Conservation (phyloP, 140 eudicot species). For the Senecio squalidus region DNA sequence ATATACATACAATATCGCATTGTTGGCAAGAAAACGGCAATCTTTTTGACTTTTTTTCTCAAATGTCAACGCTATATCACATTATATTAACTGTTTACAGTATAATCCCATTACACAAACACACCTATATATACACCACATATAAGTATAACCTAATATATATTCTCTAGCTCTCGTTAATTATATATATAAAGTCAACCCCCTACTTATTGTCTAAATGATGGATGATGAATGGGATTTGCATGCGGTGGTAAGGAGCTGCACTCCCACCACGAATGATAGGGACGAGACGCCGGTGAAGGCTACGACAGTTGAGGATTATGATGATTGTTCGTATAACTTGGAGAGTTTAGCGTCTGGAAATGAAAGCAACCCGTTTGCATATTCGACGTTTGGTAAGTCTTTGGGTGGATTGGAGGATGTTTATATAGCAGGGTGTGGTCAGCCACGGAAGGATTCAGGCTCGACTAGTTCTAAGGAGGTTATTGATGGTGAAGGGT, state of each 20-base stretch:
- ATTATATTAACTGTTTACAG: conserved; percentile 10
- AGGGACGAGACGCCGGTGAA: background rate
- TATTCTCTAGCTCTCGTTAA: conserved; percentile 1
- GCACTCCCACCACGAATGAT: conserved; percentile 8
- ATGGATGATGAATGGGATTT: conserved; percentile 42
- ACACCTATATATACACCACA: conserved; percentile 12
- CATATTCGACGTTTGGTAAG: background rate
- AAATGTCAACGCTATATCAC: conserved; percentile 26
- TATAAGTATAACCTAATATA: background rate
- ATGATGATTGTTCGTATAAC: conserved; percentile 20
- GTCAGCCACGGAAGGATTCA: background rate
- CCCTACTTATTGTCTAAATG: background rate
- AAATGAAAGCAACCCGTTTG: conserved; percentile 7
- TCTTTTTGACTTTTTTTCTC: conserved; percentile 14
- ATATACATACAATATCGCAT: conserved; percentile 29
- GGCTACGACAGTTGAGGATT: conserved; percentile 15
- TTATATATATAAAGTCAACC: conserved; percentile 20
- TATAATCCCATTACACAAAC: conserved; percentile 1
- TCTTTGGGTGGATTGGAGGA: conserved; percentile 32
- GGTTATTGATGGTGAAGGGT: conserved; percentile 18
- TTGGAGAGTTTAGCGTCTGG: conserved; percentile 22
- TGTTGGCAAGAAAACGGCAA: conserved; percentile 34
- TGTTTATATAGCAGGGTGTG: conserved; percentile 30
- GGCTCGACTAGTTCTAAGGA: background rate
- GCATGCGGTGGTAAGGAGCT: conserved; percentile 44